Evolutionary conservation across 225 moss, liverwort and hornwort species (phyloP).

Genomic region (Physcomitrium patens): DNA sequence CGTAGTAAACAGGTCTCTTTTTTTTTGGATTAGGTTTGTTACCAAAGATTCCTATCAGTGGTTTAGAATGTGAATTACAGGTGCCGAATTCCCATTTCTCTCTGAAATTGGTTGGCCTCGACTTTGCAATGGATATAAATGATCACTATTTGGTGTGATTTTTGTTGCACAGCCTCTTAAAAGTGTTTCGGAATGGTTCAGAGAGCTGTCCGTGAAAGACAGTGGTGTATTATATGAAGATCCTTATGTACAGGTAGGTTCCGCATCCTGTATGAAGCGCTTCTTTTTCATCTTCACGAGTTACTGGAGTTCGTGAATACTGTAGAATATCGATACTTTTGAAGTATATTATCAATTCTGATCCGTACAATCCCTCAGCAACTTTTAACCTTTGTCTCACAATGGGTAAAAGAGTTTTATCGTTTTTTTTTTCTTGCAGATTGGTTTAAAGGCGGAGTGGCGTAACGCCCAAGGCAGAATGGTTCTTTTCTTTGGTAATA

Average conservation of each 20-base stretch:
- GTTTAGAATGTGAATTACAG: no score
- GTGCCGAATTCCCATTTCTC: no score
- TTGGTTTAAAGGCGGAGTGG: constrained; percentile 80
- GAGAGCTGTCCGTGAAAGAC: constrained; percentile 56
- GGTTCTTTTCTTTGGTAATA: constrained; percentile 77
- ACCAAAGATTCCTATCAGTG: no score
- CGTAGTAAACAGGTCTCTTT: no score
- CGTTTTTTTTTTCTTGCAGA: constrained; percentile 33
- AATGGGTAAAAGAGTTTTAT: no score
- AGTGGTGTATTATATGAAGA: constrained; percentile 78
- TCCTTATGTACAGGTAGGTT: constrained; percentile 60
- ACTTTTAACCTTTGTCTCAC: no score
- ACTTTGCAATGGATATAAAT: neutral
- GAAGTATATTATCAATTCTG: no score
- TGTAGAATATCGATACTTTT: no score
- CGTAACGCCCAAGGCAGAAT: constrained; percentile 67
- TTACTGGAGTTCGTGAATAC: no score
- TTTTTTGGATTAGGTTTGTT: no score
- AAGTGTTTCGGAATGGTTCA: constrained; percentile 71
- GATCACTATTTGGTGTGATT: neutral
- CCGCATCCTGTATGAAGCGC: neutral
- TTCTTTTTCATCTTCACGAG: neutral
- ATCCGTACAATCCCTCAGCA: no score
- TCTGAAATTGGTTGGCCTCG: no score
- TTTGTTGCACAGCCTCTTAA: constrained; percentile 55